Base-by-base conservation (phyloP, 345 rosid genomes). In the Lagerstroemia speciosa region DNA sequence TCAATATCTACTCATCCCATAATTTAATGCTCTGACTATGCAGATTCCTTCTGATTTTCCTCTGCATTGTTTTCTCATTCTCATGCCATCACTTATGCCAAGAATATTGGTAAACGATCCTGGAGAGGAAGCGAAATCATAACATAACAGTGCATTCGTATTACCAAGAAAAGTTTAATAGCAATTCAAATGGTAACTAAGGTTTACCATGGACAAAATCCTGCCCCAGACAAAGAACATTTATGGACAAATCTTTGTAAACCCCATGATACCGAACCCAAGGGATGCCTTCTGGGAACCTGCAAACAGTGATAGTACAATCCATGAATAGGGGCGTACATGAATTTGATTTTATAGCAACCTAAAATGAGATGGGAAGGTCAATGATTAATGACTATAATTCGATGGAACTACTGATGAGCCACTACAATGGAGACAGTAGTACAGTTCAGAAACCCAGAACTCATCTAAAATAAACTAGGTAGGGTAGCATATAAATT, bases 241-340 rank as follows among this genome's bases (percentile, higher is more conserved):
- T 83, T 40, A 93, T 70, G 27, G 68, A 52, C 68, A 91, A 82
- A 68, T 86, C 88, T 70, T 84, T 89, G 81, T 87, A 91, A 53
- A 31, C 33, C 62, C 97, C 96, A 70, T 77, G 82, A 75, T 89
- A 91, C 68, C 89, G 76, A 68, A 91, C 55, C 97, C 98, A 93
- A 33, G 97, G 82, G 62, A 86, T 84, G 58, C 87, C 97, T 75
- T 83, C 62, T 19, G 96, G 96, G 69, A 87, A 91, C 79, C 98
- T 93, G 80, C 78, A 76, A 43, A 34, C 41, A 11, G 66, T 8
- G 45, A 32, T 17, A 31, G 40, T 22, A n/a, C 65, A 32, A 62
- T 62, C 6, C 10, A 37, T n/a, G n/a, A n/a, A n/a, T n/a, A n/a
- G n/a, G n/a, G n/a, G n/a, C n/a, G n/a, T n/a, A n/a, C n/a, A 32